Percentiles rank a stretch among this genome's conserved stretches.
Evolutionary conservation across 306 rosid genomes (phyloP).

Genomic region (Argentina anserina): DNA sequence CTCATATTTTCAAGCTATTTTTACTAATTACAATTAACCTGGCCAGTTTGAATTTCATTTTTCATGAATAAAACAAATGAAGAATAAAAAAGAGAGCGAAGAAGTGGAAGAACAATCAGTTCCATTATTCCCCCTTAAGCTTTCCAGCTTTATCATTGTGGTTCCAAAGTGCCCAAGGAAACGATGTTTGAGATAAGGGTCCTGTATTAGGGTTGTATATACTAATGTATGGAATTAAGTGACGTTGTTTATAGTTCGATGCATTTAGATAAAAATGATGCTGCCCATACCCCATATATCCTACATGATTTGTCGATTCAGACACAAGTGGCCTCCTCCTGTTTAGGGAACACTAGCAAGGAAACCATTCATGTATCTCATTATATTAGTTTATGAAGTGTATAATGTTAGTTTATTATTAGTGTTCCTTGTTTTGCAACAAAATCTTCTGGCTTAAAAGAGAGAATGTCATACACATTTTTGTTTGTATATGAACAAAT

Average conservation of each 20-base stretch:
- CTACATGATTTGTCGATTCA: slow-evolving; percentile 36
- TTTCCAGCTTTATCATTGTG: neutral
- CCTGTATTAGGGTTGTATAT: neutral
- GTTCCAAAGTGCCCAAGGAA: neutral
- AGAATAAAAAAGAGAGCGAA: neutral
- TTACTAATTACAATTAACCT: neutral
- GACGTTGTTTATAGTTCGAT: neutral
- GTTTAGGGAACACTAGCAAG: slow-evolving; percentile 53
- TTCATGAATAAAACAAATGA: neutral
- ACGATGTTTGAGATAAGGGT: neutral
- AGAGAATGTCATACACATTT: neutral
- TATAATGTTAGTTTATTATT: slow-evolving; percentile 18
- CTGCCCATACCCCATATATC: slow-evolving; percentile 12
- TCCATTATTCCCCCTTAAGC: neutral
- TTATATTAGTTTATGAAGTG: neutral
- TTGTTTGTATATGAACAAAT: neutral
- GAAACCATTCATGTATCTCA: slow-evolving; percentile 12
- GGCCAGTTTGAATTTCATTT: neutral
- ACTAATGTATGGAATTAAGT: neutral
- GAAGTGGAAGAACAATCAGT: neutral
- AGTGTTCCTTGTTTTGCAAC: slow-evolving; percentile 45
- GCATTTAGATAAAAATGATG: neutral
- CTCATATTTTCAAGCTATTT: neutral
- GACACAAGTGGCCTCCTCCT: slow-evolving; percentile 40
- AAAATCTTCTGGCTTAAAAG: slow-evolving; percentile 16